phyloP scores from a whole-genome alignment of 2,329 filamentous ascomycete genomes.

The Pseudogymnoascus destructans region DNA sequence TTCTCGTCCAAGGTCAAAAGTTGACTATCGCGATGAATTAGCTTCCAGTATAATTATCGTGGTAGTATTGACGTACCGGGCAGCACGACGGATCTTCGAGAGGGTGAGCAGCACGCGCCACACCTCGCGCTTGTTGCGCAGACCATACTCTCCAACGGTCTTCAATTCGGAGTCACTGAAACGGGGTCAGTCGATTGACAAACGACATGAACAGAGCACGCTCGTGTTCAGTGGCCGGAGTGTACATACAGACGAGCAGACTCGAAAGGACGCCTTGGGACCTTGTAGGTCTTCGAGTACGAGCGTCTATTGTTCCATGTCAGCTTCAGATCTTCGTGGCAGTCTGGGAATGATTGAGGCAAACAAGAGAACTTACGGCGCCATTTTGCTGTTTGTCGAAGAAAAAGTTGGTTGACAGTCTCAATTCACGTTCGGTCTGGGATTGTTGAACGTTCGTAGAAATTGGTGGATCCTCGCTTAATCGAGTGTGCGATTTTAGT shows the following conservation, averaged over 20 bases:
- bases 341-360: not conserved
- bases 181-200: conserved; percentile 53
- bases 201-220: conserved; percentile 97
- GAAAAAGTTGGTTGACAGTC: conserved; percentile 12
- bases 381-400: conserved; percentile 26
- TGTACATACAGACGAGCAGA: conserved; percentile 96
- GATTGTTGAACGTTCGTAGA: conserved; percentile 2
- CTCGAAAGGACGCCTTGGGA: conserved; percentile 86
- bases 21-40: conserved; percentile 50
- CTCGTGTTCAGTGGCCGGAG: conserved; percentile 93
- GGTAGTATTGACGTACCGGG: conserved; percentile 55
- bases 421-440: conserved; percentile 10
- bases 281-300: conserved; percentile 99
- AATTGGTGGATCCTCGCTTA: conserved; percentile 11
- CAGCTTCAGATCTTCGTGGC: not conserved
- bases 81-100: conserved; percentile 99
- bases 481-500: conserved; percentile 10
- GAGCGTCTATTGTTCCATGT: conserved; percentile 35
- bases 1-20: conserved; percentile 99
- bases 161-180: conserved; percentile 96
- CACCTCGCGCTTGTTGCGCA: conserved; percentile 99
- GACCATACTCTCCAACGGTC: conserved; percentile 98
- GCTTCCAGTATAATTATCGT: conserved; percentile 13
- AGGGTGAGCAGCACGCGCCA: conserved; percentile 99
- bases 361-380: conserved; percentile 27